phyloP scores from a whole-genome alignment of 2,329 filamentous ascomycete species.

The Tolypocladium album region DNA sequence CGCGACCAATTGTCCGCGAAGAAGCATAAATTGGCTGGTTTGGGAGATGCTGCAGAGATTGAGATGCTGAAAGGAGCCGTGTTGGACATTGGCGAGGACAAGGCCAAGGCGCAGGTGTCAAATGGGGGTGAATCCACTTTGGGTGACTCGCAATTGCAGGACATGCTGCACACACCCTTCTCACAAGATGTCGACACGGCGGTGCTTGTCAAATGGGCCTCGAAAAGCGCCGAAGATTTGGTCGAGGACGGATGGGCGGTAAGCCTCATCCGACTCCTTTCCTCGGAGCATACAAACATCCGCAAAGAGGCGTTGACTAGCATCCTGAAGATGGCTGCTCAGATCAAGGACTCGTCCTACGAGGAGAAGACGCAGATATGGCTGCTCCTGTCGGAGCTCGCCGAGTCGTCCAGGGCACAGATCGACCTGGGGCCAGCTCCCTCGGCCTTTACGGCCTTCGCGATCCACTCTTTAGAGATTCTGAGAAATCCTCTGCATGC shows the following conservation, averaged over 20 bases:
- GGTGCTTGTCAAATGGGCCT: constrained; percentile 53
- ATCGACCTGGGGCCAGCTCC: constrained; percentile 52
- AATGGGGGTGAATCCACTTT: constrained; percentile 10
- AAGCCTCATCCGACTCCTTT: constrained; percentile 63
- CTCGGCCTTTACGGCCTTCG: constrained; percentile 66
- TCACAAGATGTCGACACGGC: constrained; percentile 37
- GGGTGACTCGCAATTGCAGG: constrained; percentile 34
- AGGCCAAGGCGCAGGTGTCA: neutral
- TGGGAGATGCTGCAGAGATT: constrained; percentile 10
- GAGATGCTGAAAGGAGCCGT: constrained; percentile 7
- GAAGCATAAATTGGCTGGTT: constrained; percentile 9
- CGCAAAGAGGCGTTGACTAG: constrained; percentile 66
- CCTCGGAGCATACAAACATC: constrained; percentile 63
- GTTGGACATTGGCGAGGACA: constrained; percentile 1
- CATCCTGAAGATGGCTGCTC: constrained; percentile 53
- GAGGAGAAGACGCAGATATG: constrained; percentile 69
- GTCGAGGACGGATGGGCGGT: constrained; percentile 67
- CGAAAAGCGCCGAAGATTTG: constrained; percentile 67
- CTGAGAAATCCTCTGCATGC: constrained; percentile 67
- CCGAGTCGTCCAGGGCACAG: constrained; percentile 55
- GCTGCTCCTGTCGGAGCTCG: constrained; percentile 68
- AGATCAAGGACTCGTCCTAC: constrained; percentile 57
- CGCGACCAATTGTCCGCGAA: constrained; percentile 16
- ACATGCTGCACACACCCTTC: constrained; percentile 39
- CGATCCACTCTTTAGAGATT: constrained; percentile 57